A percentile compares a stretch with the other conserved stretches of the same genome.
Evolutionary conservation across 176 grass and related monocot genomes (phyloP).

Genomic region (Carex pumila): DNA sequence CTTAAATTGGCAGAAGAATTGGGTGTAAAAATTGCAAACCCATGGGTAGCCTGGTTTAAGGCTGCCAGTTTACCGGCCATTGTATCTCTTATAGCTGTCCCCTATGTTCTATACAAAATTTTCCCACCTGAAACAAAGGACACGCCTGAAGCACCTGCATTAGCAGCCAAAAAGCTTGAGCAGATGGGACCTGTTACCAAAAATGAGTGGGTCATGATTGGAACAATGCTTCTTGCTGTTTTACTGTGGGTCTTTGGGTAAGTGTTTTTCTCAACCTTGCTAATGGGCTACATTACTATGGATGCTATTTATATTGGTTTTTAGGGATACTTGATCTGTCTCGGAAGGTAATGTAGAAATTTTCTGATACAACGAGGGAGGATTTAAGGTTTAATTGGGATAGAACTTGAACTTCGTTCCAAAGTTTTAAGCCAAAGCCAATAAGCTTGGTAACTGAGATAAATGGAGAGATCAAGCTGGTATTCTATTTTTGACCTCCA

Average conservation of each 20-base stretch:
- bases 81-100: slow-evolving; percentile 60
- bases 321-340: not conserved
- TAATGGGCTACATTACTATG: not conserved
- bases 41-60: slow-evolving; percentile 87
- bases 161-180: slow-evolving; percentile 71
- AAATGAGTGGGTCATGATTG: slow-evolving; percentile 91
- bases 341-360: not conserved
- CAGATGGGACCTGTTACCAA: slow-evolving; percentile 82
- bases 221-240: slow-evolving; percentile 92
- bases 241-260: slow-evolving; percentile 93
- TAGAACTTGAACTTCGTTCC: not conserved
- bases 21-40: slow-evolving; percentile 77
- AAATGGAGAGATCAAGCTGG: not conserved
- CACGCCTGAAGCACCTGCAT: slow-evolving; percentile 83
- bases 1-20: slow-evolving; percentile 89
- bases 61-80: slow-evolving; percentile 80
- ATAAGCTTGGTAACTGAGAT: not conserved
- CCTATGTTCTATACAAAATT: slow-evolving; percentile 92
- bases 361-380: not conserved
- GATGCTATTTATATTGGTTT: not conserved
- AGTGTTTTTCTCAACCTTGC: slow-evolving; percentile 18
- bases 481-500: not conserved
- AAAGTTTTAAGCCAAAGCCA: not conserved
- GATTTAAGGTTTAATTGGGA: not conserved
- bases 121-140: slow-evolving; percentile 96